phyloP scores from a whole-genome alignment of 2,329 filamentous ascomycete genomes.

The Cordyceps militaris region DNA sequence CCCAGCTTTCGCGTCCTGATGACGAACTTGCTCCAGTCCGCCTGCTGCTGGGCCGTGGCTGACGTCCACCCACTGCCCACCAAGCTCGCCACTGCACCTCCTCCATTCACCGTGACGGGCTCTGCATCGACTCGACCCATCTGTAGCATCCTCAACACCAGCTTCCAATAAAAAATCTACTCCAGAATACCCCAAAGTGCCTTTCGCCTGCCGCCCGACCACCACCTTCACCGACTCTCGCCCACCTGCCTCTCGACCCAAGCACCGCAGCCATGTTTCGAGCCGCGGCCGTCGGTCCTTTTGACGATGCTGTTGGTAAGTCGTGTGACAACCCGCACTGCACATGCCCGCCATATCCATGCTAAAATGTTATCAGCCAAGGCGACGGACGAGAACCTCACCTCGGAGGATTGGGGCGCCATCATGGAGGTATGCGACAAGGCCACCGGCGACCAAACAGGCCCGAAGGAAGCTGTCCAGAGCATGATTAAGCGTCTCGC shows the following conservation, averaged over 20 bases:
- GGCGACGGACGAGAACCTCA: constrained; percentile 97
- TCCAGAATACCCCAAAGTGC: background rate
- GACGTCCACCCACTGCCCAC: constrained; percentile 6
- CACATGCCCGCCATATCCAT: constrained; percentile 1
- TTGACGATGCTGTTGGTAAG: constrained; percentile 54
- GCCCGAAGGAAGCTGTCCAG: constrained; percentile 76
- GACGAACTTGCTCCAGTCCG: constrained; percentile 12
- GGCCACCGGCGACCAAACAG: constrained; percentile 46
- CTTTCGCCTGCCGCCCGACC: background rate
- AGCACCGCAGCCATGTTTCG: constrained; percentile 45
- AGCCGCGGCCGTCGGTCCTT: constrained; percentile 50
- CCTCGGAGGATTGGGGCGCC: constrained; percentile 65
- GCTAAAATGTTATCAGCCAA: constrained; percentile 39
- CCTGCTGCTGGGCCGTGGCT: constrained; percentile 8
- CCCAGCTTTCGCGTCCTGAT: constrained; percentile 13
- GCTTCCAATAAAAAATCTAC: background rate
- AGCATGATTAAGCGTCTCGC: constrained; percentile 87
- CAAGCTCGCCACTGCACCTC: constrained; percentile 13
- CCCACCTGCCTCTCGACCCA: constrained; percentile 8
- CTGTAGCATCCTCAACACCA: background rate
- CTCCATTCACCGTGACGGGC: background rate
- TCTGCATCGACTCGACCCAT: background rate
- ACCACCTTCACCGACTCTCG: background rate
- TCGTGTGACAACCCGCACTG: constrained; percentile 16
- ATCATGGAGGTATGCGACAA: constrained; percentile 60